These are phyloP conservation scores for Lobosporangium transversale DNA, from an alignment of 192 early-diverging fungal genomes.

Conservation along the genomic window DNA sequence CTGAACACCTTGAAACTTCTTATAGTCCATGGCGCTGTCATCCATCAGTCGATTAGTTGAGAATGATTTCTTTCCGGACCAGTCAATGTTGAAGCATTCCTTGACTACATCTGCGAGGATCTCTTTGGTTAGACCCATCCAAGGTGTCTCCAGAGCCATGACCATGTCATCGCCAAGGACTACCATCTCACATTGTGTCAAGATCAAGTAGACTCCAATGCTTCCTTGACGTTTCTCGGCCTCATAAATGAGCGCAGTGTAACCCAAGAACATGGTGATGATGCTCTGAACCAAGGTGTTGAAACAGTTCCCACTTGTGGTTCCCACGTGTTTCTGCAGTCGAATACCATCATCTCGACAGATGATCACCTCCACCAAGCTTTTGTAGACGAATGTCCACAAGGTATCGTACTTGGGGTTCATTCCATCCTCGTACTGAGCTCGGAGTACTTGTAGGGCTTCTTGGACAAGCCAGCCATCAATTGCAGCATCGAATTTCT, in stretches of 20 bases:
- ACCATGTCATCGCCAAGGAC: slow-evolving; percentile 49
- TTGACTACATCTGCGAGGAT: slow-evolving; percentile 14
- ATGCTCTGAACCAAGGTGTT: slow-evolving; percentile 45
- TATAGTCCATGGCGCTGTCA: neutral
- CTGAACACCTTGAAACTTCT: slow-evolving; percentile 27
- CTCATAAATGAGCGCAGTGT: slow-evolving; percentile 30
- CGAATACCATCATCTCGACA: slow-evolving; percentile 48
- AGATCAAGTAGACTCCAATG: slow-evolving; percentile 15
- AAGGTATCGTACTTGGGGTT: slow-evolving; percentile 25
- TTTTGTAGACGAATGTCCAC: slow-evolving; percentile 36
- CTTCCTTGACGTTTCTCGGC: slow-evolving; percentile 11
- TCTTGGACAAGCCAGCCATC: slow-evolving; percentile 41
- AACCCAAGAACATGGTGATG: slow-evolving; percentile 37
- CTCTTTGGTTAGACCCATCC: slow-evolving; percentile 22
- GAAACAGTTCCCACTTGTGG: slow-evolving; percentile 46
- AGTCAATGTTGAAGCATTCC: slow-evolving; percentile 43
- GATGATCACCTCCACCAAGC: slow-evolving; percentile 33
- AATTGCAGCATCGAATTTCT: slow-evolving; percentile 45
- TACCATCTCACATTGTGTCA: slow-evolving; percentile 27
- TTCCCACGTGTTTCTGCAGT: slow-evolving; percentile 45
- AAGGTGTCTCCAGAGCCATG: slow-evolving; percentile 29
- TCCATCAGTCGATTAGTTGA: slow-evolving; percentile 32
- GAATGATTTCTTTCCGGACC: slow-evolving; percentile 45
- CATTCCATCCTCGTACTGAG: slow-evolving; percentile 30
- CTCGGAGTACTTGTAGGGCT: slow-evolving; percentile 23